Evolutionary conservation across 2,329 filamentous ascomycete species (phyloP).

Genomic region (Harringtonia lauricola): DNA sequence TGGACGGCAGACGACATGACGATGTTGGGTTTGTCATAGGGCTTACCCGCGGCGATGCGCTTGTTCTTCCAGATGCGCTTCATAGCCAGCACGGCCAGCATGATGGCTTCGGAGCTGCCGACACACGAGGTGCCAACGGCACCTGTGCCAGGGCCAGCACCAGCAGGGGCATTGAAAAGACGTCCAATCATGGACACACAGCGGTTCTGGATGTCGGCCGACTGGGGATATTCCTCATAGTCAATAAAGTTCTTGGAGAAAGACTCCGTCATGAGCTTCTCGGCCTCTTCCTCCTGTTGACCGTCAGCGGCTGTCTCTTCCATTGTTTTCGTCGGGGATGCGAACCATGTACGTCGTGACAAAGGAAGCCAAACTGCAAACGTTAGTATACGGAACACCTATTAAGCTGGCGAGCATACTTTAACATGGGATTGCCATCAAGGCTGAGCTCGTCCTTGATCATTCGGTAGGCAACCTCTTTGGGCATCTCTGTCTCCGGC

Average conservation of each 20-base stretch:
- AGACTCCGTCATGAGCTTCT: conserved; percentile 88
- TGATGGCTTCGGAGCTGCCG: conserved; percentile 82
- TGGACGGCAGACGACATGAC: conserved; percentile 95
- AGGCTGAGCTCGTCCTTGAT: conserved; percentile 91
- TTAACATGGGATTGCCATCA: conserved; percentile 83
- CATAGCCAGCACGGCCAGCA: conserved; percentile 79
- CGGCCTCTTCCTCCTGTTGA: conserved; percentile 74
- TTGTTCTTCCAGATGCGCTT: conserved; percentile 90
- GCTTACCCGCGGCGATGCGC: conserved; percentile 72
- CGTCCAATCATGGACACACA: conserved; percentile 85
- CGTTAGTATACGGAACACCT: background rate
- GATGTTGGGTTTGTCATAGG: conserved; percentile 73
- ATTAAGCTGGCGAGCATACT: conserved; percentile 34
- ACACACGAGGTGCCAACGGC: conserved; percentile 82
- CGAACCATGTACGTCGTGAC: conserved; percentile 91
- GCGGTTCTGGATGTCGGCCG: conserved; percentile 80
- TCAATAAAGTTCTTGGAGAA: conserved; percentile 95
- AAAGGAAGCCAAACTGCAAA: conserved; percentile 68
- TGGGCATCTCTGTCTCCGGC: conserved; percentile 83
- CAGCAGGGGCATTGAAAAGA: conserved; percentile 69
- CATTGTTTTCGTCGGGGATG: background rate
- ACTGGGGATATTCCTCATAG: conserved; percentile 75
- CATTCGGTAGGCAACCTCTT: conserved; percentile 88
- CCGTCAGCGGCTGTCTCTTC: background rate
- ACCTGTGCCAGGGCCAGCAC: conserved; percentile 37